phyloP scores from a whole-genome alignment of 805 yeast genomes.

The Cyberlindnera xishuangbannaensis region DNA sequence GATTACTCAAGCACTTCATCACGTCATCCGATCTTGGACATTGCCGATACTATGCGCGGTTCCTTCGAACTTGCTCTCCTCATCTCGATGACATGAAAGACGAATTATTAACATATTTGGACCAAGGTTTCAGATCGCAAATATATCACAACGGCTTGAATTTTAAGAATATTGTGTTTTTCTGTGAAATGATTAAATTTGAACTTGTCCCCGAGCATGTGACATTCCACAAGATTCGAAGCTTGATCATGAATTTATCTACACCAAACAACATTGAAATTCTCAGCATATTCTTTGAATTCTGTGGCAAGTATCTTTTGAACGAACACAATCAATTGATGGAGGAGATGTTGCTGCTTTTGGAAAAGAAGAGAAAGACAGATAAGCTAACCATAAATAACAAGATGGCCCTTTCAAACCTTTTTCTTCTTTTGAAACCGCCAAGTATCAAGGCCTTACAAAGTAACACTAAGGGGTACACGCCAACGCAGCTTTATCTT shows the following conservation, averaged over 20 bases:
- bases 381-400: slow-evolving; percentile 47
- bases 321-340: slow-evolving; percentile 54
- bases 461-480: slow-evolving; percentile 19
- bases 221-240: slow-evolving; percentile 66
- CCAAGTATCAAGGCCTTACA: slow-evolving; percentile 36
- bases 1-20: slow-evolving; percentile 51
- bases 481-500: slow-evolving; percentile 45
- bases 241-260: slow-evolving; percentile 46
- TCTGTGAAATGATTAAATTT: slow-evolving; percentile 74
- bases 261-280: slow-evolving; percentile 61
- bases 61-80: slow-evolving; percentile 54
- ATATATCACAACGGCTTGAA: slow-evolving; percentile 47
- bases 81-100: slow-evolving; percentile 44
- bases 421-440: slow-evolving; percentile 51
- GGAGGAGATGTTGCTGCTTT: slow-evolving; percentile 53
- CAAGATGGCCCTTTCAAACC: slow-evolving; percentile 51
- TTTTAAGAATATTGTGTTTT: slow-evolving; percentile 54
- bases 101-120: slow-evolving; percentile 49
- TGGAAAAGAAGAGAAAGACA: slow-evolving; percentile 45
- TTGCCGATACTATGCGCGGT: slow-evolving; percentile 52
- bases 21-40: slow-evolving; percentile 42
- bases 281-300: slow-evolving; percentile 64
- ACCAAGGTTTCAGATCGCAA: slow-evolving; percentile 55
- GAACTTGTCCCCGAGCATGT: slow-evolving; percentile 64
- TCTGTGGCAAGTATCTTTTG: slow-evolving; percentile 61